Evolutionary conservation across 1,284 basidiomycete species (phyloP).

Genomic region (Pseudozyma pruni): DNA sequence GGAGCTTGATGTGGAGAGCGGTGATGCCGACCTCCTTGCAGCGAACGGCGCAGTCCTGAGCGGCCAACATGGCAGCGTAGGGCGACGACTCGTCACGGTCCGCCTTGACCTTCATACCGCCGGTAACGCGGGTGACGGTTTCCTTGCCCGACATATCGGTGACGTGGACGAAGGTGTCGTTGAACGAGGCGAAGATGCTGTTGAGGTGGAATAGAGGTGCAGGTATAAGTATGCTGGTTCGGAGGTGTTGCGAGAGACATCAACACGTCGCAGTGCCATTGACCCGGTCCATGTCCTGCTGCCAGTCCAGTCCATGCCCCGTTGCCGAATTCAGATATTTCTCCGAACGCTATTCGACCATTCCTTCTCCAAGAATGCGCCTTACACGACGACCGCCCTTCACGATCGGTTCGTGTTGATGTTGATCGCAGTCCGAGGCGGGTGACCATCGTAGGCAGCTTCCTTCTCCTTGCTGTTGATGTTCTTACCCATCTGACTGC

Average conservation of each 20-base stretch:
- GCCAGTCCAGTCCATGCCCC: background rate
- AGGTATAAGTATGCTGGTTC: conserved; percentile 22
- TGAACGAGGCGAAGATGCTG: conserved; percentile 75
- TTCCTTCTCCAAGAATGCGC: no score
- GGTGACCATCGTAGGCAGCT: no score
- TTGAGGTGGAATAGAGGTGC: conserved; percentile 3
- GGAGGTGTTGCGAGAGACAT: no score
- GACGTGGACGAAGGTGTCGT: conserved; percentile 99
- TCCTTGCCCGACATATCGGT: conserved; percentile 99
- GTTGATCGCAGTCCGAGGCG: no score
- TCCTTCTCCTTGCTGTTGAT: no score
- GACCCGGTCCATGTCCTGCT: background rate
- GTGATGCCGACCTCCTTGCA: conserved; percentile 99
- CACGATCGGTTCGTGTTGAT: no score
- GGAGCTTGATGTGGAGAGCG: conserved; percentile 95
- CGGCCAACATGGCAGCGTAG: conserved; percentile 99
- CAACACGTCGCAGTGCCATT: conserved; percentile 15
- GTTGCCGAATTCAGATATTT: no score
- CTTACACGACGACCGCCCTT: no score
- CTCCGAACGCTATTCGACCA: no score
- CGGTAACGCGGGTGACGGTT: conserved; percentile 97
- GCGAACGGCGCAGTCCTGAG: conserved; percentile 93
- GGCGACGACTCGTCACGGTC: conserved; percentile 99
- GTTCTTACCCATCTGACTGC: no score
- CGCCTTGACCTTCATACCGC: conserved; percentile 99